A percentile compares a stretch with the other conserved stretches of the same genome.
Evolutionary conservation across 352 stramenopile genomes (phyloP).

Genomic region (Globisporangium echinulatum): DNA sequence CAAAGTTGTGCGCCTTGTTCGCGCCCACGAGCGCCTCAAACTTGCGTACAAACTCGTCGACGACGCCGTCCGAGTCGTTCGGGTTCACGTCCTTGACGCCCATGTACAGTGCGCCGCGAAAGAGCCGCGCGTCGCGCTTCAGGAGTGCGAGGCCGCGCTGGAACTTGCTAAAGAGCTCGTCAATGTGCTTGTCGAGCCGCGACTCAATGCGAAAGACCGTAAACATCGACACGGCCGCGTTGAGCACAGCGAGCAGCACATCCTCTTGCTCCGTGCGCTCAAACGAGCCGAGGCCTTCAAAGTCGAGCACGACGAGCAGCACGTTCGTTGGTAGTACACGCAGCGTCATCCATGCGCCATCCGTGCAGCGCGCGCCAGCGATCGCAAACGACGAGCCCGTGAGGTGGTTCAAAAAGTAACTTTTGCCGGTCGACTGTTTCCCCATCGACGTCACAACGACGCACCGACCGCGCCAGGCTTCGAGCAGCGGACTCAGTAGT

Average conservation of each 20-base stretch:
- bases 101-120: conserved; percentile 58
- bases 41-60: conserved; percentile 44
- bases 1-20: conserved; percentile 56
- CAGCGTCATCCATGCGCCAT: conserved; percentile 62
- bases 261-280: conserved; percentile 72
- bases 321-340: conserved; percentile 30
- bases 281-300: conserved; percentile 71
- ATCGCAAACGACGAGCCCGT: conserved; percentile 26
- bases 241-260: conserved; percentile 66
- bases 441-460: conserved; percentile 16
- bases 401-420: conserved; percentile 71
- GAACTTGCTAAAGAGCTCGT: conserved; percentile 58
- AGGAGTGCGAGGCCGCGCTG: conserved; percentile 60
- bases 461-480: conserved; percentile 13
- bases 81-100: conserved; percentile 72
- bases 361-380: conserved; percentile 46
- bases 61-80: conserved; percentile 44
- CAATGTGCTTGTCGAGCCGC: conserved; percentile 73
- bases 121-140: conserved; percentile 52
- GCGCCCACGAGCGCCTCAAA: conserved; percentile 34
- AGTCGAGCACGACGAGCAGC: conserved; percentile 70
- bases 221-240: conserved; percentile 61
- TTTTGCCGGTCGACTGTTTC: conserved; percentile 74
- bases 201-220: conserved; percentile 77
- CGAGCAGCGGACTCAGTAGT: conserved; percentile 12